Evolutionary conservation across 805 yeast genomes (phyloP), one percentile per base, ranked within the genome.

Genomic region (Brettanomyces nanus): DNA sequence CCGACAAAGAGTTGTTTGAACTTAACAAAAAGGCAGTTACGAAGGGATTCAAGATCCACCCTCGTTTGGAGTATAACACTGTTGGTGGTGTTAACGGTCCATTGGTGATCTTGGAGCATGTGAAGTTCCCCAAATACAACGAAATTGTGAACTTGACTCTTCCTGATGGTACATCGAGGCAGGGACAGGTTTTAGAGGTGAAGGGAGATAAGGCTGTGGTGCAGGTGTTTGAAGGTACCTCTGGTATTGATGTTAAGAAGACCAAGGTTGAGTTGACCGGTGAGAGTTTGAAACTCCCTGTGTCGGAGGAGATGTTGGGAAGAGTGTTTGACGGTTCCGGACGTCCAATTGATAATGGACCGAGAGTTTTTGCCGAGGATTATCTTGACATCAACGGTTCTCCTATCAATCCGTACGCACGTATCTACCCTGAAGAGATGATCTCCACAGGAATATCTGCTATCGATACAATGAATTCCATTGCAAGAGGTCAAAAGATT

Each of bases 381-480:
- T 92, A 87, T 65, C 72, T 92, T 63, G 99, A 92, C 64, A 94
- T 92, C 61, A 94, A 92, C 62, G 99, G 99, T 42, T 87, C 97
- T 31, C 97, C 99, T 57, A 92, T 92, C 65, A 92, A 92, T 61
- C 99, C 99, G 38, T 92, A 67, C 62, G 95, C 97, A 31, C 89
- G 99, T 69, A 92, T 92, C 52, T 94, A 94, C 62, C 99, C 99
- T 22, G 98, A 92, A 72, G 99, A 92, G 71, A 92, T 92, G 99
- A 92, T 92, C 54, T 87, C 97, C 37, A 94, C 99, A 15, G 99
- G 99, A 76, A 75, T 92, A 47, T 89, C 97, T 35, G 96, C 98
- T 36, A 92, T 92, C 59, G 99, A 92, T 64, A 89, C 97, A 41
- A 92, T 92, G 98, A 94, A 92, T 68, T 90, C 98, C 31, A 92